These are phyloP conservation scores for Fusarium chaquense DNA, from an alignment of 2,329 filamentous ascomycete species.

Conservation along the genomic window DNA sequence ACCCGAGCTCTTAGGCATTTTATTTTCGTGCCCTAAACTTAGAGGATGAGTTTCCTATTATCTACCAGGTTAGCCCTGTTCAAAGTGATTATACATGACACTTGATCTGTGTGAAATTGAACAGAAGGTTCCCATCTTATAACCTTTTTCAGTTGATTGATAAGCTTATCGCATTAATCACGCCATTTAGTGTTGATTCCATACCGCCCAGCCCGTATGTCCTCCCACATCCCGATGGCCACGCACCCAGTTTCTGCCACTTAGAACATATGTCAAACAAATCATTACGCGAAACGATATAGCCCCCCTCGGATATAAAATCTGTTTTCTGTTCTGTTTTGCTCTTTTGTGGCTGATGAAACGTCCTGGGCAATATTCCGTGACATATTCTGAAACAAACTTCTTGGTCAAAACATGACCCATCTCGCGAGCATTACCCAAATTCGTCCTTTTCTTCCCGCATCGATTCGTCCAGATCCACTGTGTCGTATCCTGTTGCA, in stretches of 20 bases:
- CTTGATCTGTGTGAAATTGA: not conserved
- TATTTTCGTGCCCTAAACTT: not conserved
- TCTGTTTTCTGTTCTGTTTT: not conserved
- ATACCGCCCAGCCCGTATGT: not conserved
- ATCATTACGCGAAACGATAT: constrained; percentile 1
- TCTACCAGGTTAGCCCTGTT: not conserved
- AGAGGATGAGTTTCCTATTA: not conserved
- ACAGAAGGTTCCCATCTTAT: not conserved
- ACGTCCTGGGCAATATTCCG: not conserved
- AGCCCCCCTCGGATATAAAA: not conserved
- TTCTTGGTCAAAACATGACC: constrained; percentile 1
- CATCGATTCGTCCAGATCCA: not conserved
- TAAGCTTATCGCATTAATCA: not conserved
- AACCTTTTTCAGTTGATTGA: not conserved
- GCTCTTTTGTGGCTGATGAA: constrained; percentile 8
- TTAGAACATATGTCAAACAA: not conserved
- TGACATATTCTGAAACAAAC: constrained; percentile 21
- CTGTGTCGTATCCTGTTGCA: not conserved
- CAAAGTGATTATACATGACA: not conserved
- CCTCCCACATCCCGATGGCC: constrained; percentile 12
- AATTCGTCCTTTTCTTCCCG: not conserved
- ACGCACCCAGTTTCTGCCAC: constrained; percentile 9
- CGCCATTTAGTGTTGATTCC: not conserved
- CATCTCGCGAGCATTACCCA: not conserved
- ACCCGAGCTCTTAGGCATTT: not conserved